A percentile compares a stretch with the other conserved stretches of the same genome.
Evolutionary conservation across 352 stramenopile species (phyloP).

Genomic region (Bremia lactucae): DNA sequence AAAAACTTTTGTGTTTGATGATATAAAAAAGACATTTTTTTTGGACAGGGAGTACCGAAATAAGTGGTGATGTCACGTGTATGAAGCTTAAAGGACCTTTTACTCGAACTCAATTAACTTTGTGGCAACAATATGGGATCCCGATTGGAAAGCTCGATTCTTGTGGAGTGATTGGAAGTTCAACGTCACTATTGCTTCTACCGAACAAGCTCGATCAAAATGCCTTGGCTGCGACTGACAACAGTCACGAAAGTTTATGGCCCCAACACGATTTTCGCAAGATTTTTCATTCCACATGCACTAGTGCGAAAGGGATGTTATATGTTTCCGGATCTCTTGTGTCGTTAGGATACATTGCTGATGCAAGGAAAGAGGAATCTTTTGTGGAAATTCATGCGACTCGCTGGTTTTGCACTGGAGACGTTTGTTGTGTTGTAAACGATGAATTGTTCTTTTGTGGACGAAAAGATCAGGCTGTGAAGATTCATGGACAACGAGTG

Average conservation of each 20-base stretch:
- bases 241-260: slow-evolving; percentile 2
- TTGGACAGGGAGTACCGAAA: slow-evolving; percentile 51
- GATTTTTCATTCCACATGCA: not conserved
- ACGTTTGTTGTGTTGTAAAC: slow-evolving; percentile 27
- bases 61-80: slow-evolving; percentile 50
- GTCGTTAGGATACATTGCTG: slow-evolving; percentile 23
- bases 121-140: slow-evolving; percentile 29
- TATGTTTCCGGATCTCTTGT: slow-evolving; percentile 28
- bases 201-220: not conserved
- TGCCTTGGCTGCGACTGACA: not conserved
- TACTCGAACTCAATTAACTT: slow-evolving; percentile 1
- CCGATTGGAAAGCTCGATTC: slow-evolving; percentile 28
- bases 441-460: slow-evolving; percentile 31
- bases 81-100: slow-evolving; percentile 24
- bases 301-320: slow-evolving; percentile 17
- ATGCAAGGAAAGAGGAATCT: not conserved
- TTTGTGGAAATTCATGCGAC: slow-evolving; percentile 1
- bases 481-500: slow-evolving; percentile 42
- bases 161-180: slow-evolving; percentile 14
- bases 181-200: slow-evolving; percentile 21
- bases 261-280: not conserved
- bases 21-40: too few species aligned
- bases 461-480: slow-evolving; percentile 37
- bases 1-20: not conserved
- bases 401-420: slow-evolving; percentile 29